Evolutionary conservation across 306 rosid species (phyloP).

Genomic region (Rosa lucieae): DNA sequence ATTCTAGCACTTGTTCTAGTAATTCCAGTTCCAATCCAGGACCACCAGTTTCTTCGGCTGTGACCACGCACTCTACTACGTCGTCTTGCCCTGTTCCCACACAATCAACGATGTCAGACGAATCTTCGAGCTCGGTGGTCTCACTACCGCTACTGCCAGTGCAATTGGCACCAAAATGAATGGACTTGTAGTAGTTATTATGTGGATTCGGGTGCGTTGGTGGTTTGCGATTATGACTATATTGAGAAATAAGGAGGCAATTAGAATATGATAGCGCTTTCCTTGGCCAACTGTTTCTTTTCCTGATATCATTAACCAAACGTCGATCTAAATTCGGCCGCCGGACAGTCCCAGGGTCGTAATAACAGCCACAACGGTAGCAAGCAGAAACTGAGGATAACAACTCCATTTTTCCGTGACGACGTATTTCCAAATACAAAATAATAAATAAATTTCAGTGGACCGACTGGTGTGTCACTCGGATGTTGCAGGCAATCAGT

Average conservation of each 20-base stretch:
- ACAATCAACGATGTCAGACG: conserved; percentile 41
- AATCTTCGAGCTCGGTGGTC: conserved; percentile 29
- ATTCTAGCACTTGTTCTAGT: conserved; percentile 47
- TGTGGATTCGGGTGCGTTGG: background rate
- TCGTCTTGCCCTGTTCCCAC: conserved; percentile 73
- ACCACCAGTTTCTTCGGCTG: conserved; percentile 4
- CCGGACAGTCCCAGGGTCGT: background rate
- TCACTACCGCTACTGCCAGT: background rate
- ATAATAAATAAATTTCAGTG: too few species aligned
- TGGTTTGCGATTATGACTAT: background rate
- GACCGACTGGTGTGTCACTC: too few species aligned
- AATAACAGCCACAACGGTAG: background rate
- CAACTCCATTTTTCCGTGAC: background rate
- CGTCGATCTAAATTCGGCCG: background rate
- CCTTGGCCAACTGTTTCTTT: background rate
- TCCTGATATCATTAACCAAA: background rate
- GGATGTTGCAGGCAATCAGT: too few species aligned
- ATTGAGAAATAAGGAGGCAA: background rate
- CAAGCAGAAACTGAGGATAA: background rate
- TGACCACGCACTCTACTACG: conserved; percentile 59
- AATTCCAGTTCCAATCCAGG: background rate
- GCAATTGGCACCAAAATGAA: conserved; percentile 19
- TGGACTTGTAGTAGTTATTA: background rate
- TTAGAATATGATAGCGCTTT: background rate
- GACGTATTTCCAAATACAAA: background rate